Conservation (phyloP, 176 grass and related monocot species). For the Avena atlantica region DNA sequence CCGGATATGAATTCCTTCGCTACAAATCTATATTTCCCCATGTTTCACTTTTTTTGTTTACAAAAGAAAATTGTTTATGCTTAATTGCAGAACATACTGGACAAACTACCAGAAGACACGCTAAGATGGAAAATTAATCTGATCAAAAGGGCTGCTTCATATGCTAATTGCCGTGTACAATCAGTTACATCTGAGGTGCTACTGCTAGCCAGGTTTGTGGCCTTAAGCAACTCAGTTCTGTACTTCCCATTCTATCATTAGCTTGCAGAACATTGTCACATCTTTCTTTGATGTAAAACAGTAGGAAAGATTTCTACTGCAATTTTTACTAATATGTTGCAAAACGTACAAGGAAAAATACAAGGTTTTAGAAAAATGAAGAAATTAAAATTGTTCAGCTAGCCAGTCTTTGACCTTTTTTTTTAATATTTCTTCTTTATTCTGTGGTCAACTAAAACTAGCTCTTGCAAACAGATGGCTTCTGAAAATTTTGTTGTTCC, state of each 20-base stretch:
- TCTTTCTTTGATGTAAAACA: neutral
- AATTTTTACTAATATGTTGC: neutral
- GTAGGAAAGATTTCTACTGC: neutral
- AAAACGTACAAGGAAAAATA: neutral
- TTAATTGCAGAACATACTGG: constrained; percentile 57
- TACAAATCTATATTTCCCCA: neutral
- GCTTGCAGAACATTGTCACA: neutral
- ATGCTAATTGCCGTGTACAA: constrained; percentile 58
- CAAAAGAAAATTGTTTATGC: neutral
- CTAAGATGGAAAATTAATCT: constrained; percentile 64
- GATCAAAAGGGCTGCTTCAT: constrained; percentile 52
- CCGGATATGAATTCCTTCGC: neutral
- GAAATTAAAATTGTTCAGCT: neutral
- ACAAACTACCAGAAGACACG: constrained; percentile 66
- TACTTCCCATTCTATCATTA: neutral
- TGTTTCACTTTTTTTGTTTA: constrained; percentile 19
- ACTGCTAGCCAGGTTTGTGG: constrained; percentile 53
- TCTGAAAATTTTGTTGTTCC: neutral
- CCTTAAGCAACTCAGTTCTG: neutral
- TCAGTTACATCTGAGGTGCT: constrained; percentile 64
- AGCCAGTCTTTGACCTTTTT: neutral
- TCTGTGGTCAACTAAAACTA: neutral
- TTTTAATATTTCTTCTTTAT: neutral
- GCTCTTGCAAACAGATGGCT: neutral
- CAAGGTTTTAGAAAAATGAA: neutral